A percentile compares a stretch with the other conserved stretches of the same genome.
Evolutionary conservation across 768 basidiomycete genomes (phyloP).

Genomic region (Mrakia blollopis): DNA sequence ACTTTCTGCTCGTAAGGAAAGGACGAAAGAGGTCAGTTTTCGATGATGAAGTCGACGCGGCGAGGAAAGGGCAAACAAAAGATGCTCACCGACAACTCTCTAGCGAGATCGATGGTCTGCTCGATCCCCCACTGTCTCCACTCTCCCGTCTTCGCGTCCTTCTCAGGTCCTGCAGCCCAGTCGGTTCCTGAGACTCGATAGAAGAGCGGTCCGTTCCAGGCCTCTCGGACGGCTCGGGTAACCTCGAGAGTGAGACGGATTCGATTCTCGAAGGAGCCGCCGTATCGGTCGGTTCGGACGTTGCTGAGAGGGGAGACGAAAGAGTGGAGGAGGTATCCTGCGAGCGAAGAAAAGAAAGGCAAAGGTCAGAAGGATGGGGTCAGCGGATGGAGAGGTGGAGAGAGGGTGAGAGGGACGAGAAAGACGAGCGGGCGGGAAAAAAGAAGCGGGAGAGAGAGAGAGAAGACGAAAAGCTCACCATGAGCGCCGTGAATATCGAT

Average conservation of each 20-base stretch:
- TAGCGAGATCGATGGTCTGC: constrained; percentile 60
- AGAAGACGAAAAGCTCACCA: not conserved
- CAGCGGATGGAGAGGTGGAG: not conserved
- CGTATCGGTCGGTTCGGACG: constrained; percentile 63
- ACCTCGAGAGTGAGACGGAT: constrained; percentile 63
- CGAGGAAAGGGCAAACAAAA: not conserved
- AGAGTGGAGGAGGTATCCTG: constrained; percentile 54
- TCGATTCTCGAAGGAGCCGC: constrained; percentile 69
- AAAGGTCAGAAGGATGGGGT: not conserved
- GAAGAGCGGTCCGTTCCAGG: constrained; percentile 68
- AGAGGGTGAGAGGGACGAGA: not conserved
- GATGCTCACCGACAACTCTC: constrained; percentile 49
- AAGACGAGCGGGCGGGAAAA: not conserved
- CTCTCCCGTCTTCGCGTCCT: constrained; percentile 52
- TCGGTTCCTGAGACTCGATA: constrained; percentile 65
- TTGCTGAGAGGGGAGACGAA: constrained; percentile 78
- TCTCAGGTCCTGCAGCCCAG: constrained; percentile 60
- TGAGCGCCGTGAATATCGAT: constrained; percentile 43
- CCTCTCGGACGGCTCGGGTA: constrained; percentile 52
- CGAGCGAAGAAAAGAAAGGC: not conserved
- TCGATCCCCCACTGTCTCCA: constrained; percentile 73
- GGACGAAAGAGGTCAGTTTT: not conserved
- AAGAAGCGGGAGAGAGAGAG: no score
- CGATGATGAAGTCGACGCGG: not conserved
- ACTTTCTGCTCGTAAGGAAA: constrained; percentile 41